Conservation (phyloP, 345 rosid species). For the Excoecaria cochinchinensis region DNA sequence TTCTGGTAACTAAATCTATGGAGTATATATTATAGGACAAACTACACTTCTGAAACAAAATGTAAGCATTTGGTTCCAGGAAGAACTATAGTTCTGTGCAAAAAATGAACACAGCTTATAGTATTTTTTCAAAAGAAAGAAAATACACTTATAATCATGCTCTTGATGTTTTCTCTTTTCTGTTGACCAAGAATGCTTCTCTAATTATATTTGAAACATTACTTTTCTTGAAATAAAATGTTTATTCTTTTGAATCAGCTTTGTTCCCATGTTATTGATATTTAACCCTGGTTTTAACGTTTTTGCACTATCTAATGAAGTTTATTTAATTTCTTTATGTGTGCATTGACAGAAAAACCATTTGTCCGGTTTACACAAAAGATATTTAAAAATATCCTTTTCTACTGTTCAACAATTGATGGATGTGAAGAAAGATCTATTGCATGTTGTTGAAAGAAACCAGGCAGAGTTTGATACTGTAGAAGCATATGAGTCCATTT, state of each 20-base stretch:
- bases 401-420: slow-evolving; percentile 91
- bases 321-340: slow-evolving; percentile 18
- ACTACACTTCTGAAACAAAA: neutral
- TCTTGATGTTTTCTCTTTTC: neutral
- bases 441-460: slow-evolving; percentile 78
- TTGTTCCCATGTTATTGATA: neutral
- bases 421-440: slow-evolving; percentile 86
- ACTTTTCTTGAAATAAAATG: neutral
- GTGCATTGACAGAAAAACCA: slow-evolving; percentile 79
- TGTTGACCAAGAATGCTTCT: neutral
- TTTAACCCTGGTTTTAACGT: neutral
- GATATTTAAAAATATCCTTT: slow-evolving; percentile 73
- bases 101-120: too few relatives aligned
- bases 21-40: neutral
- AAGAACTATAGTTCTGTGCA: neutral
- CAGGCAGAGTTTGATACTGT: slow-evolving; percentile 71
- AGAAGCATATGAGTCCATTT: slow-evolving; percentile 86
- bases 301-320: neutral
- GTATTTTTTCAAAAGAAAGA: too few relatives aligned
- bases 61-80: too few relatives aligned
- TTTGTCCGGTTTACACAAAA: slow-evolving; percentile 73
- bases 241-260: neutral
- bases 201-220: neutral
- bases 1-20: neutral
- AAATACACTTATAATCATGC: neutral